Evolutionary conservation across 371 early-diverging fungal genomes (phyloP), one percentile per base, ranked within the genome.

Genomic region (Batrachochytrium dendrobatidis): DNA sequence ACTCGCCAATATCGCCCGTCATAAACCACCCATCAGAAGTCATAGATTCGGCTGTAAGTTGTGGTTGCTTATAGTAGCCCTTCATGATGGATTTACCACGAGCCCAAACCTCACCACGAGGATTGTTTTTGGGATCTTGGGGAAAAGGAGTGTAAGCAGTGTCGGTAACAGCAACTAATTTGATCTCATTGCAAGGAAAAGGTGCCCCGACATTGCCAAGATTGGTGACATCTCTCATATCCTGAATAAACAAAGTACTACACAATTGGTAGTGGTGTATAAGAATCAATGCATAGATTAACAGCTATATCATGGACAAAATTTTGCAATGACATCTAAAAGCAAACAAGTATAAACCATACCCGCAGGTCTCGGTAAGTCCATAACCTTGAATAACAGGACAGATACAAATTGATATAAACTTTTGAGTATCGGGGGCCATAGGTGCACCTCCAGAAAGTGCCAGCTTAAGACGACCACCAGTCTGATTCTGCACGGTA

Each of bases 361-460:
- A 5, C 43, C 60, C 65, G 53, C 53, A 33, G 29, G 61, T 66
- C 60, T 72, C 73, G 10, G 73, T 72, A 53, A 92, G 83, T 33
- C 96, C 96, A 72, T 88, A 95, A 12, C 91, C 94, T 64, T 92
- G 91, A 33, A 95, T 79, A 65, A 97, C 81, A 17, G 88, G 85
- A 72, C 89, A 89, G 33, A 97, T 64, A 7, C 87, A 82, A 10
- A 86, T 83, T 17, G 86, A 82, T 63, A 99, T 72, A 69, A 95
- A 95, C 64, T 81, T 75, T 64, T 94, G 90, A 5, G 92, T 88
- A 33, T 91, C 88, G 39, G 69, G 45, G 33, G 90, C 86, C 52
- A 98, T 79, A 26, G 98, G 92, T 3, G 99, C 98, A 55, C 97
- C 95, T 58, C 99, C 99, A 33, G 88, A 89, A 10, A 98, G 74